phyloP scores from a whole-genome alignment of 495 filamentous ascomycete genomes.

The Ascobolus immersus region DNA sequence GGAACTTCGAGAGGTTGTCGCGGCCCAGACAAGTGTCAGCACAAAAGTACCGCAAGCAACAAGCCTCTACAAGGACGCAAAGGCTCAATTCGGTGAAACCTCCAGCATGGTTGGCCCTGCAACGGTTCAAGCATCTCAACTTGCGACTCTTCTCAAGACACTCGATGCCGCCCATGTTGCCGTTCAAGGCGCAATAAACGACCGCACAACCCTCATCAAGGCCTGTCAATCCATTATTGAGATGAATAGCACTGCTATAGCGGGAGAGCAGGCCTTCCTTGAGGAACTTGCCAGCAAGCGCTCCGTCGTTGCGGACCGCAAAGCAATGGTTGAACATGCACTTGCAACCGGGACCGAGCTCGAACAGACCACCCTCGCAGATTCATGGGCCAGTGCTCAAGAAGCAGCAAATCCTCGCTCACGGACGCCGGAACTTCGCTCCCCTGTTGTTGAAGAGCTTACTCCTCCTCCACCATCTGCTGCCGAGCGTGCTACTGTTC shows the following conservation, averaged over 20 bases:
- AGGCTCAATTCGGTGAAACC: no score
- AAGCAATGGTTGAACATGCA: slow-evolving; percentile 62
- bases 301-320: slow-evolving; percentile 42
- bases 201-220: slow-evolving; percentile 46
- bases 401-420: slow-evolving; percentile 18
- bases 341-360: slow-evolving; percentile 58
- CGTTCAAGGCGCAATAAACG: slow-evolving; percentile 71
- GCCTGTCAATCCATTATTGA: slow-evolving; percentile 63
- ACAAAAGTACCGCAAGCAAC: no score
- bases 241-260: slow-evolving; percentile 41
- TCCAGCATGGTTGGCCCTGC: no score
- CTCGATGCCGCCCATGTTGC: slow-evolving; percentile 79
- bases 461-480: slow-evolving; percentile 58
- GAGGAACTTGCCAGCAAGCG: slow-evolving; percentile 33
- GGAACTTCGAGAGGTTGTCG: no score
- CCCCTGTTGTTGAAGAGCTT: slow-evolving; percentile 58
- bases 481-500: no score
- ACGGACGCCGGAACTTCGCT: slow-evolving; percentile 29
- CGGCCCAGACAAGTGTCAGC: no score
- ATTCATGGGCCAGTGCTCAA: slow-evolving; percentile 15
- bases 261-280: slow-evolving; percentile 37
- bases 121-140: no score
- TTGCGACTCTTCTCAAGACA: slow-evolving; percentile 57
- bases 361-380: slow-evolving; percentile 19
- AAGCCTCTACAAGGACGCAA: no score